A percentile compares a stretch with the other conserved stretches of the same genome.
Conservation (phyloP, 2,329 filamentous ascomycete genomes). For the Ustulina deusta region DNA sequence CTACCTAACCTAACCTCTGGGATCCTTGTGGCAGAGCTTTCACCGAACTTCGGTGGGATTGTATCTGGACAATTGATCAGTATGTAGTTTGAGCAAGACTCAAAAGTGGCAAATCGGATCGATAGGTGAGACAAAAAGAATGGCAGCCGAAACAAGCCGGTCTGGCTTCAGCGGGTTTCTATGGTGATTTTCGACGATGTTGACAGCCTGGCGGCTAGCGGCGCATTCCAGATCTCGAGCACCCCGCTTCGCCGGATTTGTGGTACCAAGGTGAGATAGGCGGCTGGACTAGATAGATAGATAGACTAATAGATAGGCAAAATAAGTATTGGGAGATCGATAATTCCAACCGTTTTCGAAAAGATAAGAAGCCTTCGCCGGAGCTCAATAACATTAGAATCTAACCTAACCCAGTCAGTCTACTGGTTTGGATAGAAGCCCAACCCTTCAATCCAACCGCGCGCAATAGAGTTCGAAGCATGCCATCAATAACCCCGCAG, state of each 20-base stretch:
- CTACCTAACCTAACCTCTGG: background rate
- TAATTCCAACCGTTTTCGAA: constrained; percentile 4
- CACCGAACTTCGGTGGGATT: background rate
- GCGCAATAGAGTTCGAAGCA: background rate
- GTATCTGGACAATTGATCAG: background rate
- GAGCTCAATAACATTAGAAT: too few relatives aligned
- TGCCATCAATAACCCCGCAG: constrained; percentile 15
- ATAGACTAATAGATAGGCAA: too few relatives aligned
- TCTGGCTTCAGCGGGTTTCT: constrained; percentile 25
- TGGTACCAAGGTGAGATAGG: constrained; percentile 15
- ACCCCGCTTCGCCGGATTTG: constrained; percentile 29
- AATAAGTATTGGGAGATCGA: background rate
- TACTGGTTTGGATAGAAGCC: too few relatives aligned
- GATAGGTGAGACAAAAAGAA: constrained; percentile 30
- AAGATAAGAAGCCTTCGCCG: background rate
- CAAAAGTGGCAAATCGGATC: constrained; percentile 27
- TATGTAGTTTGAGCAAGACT: background rate
- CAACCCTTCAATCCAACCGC: background rate
- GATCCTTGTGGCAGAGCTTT: background rate
- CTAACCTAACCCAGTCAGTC: background rate
- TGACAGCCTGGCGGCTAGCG: constrained; percentile 35
- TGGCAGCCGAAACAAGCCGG: background rate
- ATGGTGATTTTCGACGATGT: constrained; percentile 25
- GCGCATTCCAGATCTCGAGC: constrained; percentile 40
- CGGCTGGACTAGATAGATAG: background rate